Percentiles rank a stretch among this genome's conserved stretches.
Evolutionary conservation across 1,139 yeast species (phyloP).

Genomic region (Saccharomyces hybrid): DNA sequence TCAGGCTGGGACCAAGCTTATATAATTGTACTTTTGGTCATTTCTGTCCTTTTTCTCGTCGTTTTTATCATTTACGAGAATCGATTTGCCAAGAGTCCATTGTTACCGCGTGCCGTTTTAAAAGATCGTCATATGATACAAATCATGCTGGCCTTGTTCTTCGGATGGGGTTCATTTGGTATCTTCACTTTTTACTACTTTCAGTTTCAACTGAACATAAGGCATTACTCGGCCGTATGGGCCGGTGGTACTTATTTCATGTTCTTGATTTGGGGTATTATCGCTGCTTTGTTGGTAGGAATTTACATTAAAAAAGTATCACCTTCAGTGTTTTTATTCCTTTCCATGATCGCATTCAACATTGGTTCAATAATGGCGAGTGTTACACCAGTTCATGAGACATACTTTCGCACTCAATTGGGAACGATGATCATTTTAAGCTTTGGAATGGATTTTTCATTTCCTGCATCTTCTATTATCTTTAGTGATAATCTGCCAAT

Average conservation of each 20-base stretch:
- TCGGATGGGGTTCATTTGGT: slow-evolving; percentile 58
- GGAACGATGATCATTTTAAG: slow-evolving; percentile 44
- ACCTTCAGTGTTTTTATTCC: slow-evolving; percentile 41
- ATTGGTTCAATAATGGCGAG: slow-evolving; percentile 44
- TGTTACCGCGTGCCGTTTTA: slow-evolving; percentile 41
- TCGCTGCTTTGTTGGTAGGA: slow-evolving; percentile 43
- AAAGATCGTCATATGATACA: slow-evolving; percentile 29
- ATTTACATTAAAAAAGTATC: slow-evolving; percentile 36
- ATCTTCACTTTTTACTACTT: slow-evolving; percentile 39
- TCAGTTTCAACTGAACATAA: slow-evolving; percentile 38
- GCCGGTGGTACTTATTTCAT: slow-evolving; percentile 43
- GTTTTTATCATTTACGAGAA: slow-evolving; percentile 29
- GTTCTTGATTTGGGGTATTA: slow-evolving; percentile 40
- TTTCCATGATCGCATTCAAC: slow-evolving; percentile 41
- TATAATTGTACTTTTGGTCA: slow-evolving; percentile 39
- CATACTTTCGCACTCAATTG: slow-evolving; percentile 40
- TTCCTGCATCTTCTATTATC: slow-evolving; percentile 36
- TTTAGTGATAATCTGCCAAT: slow-evolving; percentile 41
- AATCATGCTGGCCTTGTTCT: slow-evolving; percentile 31
- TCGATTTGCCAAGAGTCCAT: slow-evolving; percentile 34
- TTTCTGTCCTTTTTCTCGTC: slow-evolving; percentile 36
- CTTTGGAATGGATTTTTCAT: slow-evolving; percentile 55
- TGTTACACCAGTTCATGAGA: slow-evolving; percentile 43
- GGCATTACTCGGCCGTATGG: slow-evolving; percentile 39
- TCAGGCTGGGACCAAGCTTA: slow-evolving; percentile 45